These are phyloP conservation scores for Podaxis rugospora DNA, from an alignment of 768 basidiomycete genomes.

Conservation along the genomic window DNA sequence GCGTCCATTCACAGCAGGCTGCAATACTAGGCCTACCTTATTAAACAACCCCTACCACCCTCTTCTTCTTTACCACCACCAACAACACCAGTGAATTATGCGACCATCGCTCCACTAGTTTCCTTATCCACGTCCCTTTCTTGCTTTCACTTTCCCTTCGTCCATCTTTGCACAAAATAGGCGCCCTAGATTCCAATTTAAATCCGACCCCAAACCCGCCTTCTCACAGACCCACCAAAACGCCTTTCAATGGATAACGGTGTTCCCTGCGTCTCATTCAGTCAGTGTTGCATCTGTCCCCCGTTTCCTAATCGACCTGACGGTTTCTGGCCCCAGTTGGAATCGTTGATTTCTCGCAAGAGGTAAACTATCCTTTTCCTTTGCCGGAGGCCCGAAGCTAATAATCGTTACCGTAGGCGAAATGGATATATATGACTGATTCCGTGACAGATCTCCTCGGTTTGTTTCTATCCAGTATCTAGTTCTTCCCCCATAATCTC, in stretches of 20 bases:
- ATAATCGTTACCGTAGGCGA: conserved; percentile 36
- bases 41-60: neutral
- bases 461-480: conserved; percentile 17
- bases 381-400: neutral
- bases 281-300: conserved; percentile 37
- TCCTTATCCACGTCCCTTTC: neutral
- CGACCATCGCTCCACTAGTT: neutral
- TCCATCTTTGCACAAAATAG: neutral
- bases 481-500: neutral
- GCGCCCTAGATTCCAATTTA: conserved; percentile 13
- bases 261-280: conserved; percentile 73
- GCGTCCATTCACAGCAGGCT: neutral
- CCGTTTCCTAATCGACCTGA: conserved; percentile 4
- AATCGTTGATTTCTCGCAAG: conserved; percentile 76
- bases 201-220: conserved; percentile 10
- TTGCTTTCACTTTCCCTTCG: conserved; percentile 8
- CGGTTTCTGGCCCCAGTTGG: conserved; percentile 43
- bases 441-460: conserved; percentile 65
- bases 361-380: conserved; percentile 36
- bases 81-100: neutral
- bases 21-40: neutral
- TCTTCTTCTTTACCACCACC: neutral
- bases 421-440: conserved; percentile 64
- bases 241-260: conserved; percentile 32
- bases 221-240: conserved; percentile 14